Evolutionary conservation across 345 rosid species (phyloP), one percentile per base, ranked within the genome.

Genomic region (Geranium rotundifolium): DNA sequence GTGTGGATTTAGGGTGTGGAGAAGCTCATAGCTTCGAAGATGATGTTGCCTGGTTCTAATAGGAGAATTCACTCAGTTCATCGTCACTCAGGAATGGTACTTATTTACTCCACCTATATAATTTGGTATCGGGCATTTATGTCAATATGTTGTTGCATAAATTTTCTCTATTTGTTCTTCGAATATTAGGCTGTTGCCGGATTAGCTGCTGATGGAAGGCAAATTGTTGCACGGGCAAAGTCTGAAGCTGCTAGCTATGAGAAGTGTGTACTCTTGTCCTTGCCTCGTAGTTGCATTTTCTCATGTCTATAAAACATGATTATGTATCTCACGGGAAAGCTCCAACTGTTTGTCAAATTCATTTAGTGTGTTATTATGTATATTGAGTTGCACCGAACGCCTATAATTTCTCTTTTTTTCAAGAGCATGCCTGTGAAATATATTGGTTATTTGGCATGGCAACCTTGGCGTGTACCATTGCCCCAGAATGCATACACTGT

Each of bases 141-240:
- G 0, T 34, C 41, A n/a, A 63, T 4, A 46, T 10, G 5, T n/a
- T 7, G 9, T 17, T 15, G 29, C 16, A 5, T 54, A 0, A 9
- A 4, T 4, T 34, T 34, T 34, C 4, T 34, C 41, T 34, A 1
- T 34, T 4, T 34, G 41, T 5, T 34, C 41, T 34, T 34, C 10
- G 41, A 34, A 34, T 74, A 58, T 68, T 71, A 95, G 99, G 96
- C 96, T 71, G 99, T 95, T 65, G 97, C 97, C 61, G 99, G 99
- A 56, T 84, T 95, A 74, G 99, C 99, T 54, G 99, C 96, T 62
- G 97, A 95, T 67, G 99, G 99, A 29, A 84, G 99, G 57, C 99
- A 93, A 71, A 93, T 93, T 61, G 97, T 93, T 71, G 88, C 99
- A 0, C 81, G 99, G 30, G 88, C 95, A 18, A 90, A 90, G 76